Percentiles rank a stretch among this genome's conserved stretches.
Conservation (phyloP, 2,329 filamentous ascomycete species). For the Daldinia eschscholtzii region DNA sequence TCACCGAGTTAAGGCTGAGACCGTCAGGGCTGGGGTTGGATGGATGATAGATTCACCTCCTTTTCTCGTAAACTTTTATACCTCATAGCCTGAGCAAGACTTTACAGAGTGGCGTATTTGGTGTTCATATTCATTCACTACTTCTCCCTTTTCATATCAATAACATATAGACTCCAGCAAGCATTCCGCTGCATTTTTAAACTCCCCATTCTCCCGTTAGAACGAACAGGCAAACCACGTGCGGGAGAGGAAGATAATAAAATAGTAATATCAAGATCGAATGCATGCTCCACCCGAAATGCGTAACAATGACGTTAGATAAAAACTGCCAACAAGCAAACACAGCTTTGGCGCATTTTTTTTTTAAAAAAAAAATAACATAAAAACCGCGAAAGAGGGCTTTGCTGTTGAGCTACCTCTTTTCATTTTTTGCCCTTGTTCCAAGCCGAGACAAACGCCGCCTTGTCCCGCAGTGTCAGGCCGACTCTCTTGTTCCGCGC, state of each 20-base stretch:
- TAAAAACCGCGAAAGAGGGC: not conserved
- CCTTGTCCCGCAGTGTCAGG: constrained; percentile 85
- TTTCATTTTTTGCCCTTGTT: constrained; percentile 56
- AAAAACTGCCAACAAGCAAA: constrained; percentile 17
- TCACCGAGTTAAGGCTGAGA: constrained; percentile 1
- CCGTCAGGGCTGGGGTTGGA: constrained; percentile 5
- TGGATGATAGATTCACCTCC: constrained; percentile 15
- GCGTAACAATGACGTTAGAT: constrained; percentile 35
- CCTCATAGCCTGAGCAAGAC: not conserved
- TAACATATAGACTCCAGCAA: not conserved
- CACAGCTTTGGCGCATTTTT: not conserved
- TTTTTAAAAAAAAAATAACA: constrained; percentile 1
- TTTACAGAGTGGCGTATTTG: constrained; percentile 2
- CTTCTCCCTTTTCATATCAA: not conserved
- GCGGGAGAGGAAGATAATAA: constrained; percentile 16
- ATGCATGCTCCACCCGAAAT: constrained; percentile 37
- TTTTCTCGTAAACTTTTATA: constrained; percentile 5
- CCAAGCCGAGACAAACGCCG: constrained; percentile 81
- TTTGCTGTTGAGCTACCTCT: no score
- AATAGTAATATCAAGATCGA: constrained; percentile 14
- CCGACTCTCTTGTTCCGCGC: constrained; percentile 91
- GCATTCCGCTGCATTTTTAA: not conserved
- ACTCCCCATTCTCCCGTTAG: not conserved
- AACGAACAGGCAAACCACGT: constrained; percentile 3
- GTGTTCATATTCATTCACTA: not conserved